Evolutionary conservation across 2,329 filamentous ascomycete species (phyloP).

Genomic region (Didymella arachidicola): DNA sequence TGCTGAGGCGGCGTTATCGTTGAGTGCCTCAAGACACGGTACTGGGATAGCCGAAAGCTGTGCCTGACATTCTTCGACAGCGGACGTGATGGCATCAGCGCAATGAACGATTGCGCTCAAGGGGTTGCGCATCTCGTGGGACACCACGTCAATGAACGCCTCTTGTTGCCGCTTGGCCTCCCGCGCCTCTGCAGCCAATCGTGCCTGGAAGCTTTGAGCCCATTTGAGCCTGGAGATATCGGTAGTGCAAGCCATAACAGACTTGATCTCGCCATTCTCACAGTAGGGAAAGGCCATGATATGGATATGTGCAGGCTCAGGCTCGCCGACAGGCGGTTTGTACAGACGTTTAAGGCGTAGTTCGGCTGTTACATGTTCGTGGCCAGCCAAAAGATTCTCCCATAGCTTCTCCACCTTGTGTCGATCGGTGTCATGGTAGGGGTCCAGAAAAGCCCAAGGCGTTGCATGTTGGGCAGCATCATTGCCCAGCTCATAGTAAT

Average conservation of each 20-base stretch:
- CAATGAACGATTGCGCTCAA: slow-evolving; percentile 55
- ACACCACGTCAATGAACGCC: slow-evolving; percentile 51
- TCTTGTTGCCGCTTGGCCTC: slow-evolving; percentile 52
- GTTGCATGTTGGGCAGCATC: slow-evolving; percentile 27
- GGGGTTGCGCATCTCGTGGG: slow-evolving; percentile 58
- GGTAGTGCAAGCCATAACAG: slow-evolving; percentile 50
- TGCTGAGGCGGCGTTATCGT: slow-evolving; percentile 46
- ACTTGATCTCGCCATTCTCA: slow-evolving; percentile 39
- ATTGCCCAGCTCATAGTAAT: slow-evolving; percentile 42
- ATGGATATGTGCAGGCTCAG: slow-evolving; percentile 43
- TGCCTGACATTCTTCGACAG: slow-evolving; percentile 41
- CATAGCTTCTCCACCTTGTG: slow-evolving; percentile 36
- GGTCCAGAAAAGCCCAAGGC: slow-evolving; percentile 35
- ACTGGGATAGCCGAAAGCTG: slow-evolving; percentile 34
- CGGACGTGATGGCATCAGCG: slow-evolving; percentile 53
- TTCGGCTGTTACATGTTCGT: slow-evolving; percentile 38
- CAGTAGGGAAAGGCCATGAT: slow-evolving; percentile 48
- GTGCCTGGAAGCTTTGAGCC: slow-evolving; percentile 50
- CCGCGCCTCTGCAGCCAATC: slow-evolving; percentile 48
- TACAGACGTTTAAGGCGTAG: slow-evolving; percentile 44
- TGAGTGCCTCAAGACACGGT: slow-evolving; percentile 36
- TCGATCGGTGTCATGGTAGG: slow-evolving; percentile 40
- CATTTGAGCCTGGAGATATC: slow-evolving; percentile 52
- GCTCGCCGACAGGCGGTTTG: slow-evolving; percentile 40
- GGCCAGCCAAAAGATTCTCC: slow-evolving; percentile 35